Percentiles rank a stretch among this genome's conserved stretches.
These are phyloP conservation scores for Chondrus crispus DNA, from an alignment of 23 red algal species.

Conservation along the genomic window DNA sequence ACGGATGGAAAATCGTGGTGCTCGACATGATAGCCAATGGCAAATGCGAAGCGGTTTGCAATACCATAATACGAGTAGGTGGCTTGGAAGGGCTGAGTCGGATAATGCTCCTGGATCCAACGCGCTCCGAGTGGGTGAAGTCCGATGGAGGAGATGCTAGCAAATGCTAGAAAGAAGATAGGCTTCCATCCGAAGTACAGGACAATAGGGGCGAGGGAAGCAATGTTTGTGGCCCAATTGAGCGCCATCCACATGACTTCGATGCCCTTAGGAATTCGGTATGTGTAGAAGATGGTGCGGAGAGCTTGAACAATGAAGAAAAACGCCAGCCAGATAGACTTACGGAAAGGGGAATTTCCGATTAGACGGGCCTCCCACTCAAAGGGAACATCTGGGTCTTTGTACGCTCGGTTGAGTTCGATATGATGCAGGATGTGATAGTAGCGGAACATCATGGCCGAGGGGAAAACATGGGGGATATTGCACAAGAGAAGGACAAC, in stretches of 20 bases:
- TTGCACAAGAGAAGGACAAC: conserved; percentile 77
- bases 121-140: conserved; percentile 98
- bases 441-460: conserved; percentile 96
- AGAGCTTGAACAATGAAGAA: conserved; percentile 84
- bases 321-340: conserved; percentile 89
- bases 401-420: conserved; percentile 85
- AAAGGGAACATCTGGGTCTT: conserved; percentile 92
- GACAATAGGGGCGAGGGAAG: conserved; percentile 1
- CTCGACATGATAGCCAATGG: conserved; percentile 98
- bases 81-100: conserved; percentile 96
- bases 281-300: conserved; percentile 72
- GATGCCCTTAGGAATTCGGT: conserved; percentile 63
- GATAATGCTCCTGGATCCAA: conserved; percentile 99
- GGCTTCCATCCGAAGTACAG: conserved; percentile 36
- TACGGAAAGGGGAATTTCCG: conserved; percentile 84
- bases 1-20: conserved; percentile 98
- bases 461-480: conserved; percentile 88
- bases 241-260: conserved; percentile 72
- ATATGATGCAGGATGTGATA: conserved; percentile 99
- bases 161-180: conserved; percentile 66
- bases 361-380: conserved; percentile 91
- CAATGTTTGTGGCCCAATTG: conserved; percentile 52
- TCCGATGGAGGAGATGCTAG: conserved; percentile 78
- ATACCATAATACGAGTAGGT: conserved; percentile 98
- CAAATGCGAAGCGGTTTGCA: conserved; percentile 97